These are phyloP conservation scores for Coprinopsis sp. DNA, from an alignment of 768 basidiomycete species.

Conservation along the genomic window DNA sequence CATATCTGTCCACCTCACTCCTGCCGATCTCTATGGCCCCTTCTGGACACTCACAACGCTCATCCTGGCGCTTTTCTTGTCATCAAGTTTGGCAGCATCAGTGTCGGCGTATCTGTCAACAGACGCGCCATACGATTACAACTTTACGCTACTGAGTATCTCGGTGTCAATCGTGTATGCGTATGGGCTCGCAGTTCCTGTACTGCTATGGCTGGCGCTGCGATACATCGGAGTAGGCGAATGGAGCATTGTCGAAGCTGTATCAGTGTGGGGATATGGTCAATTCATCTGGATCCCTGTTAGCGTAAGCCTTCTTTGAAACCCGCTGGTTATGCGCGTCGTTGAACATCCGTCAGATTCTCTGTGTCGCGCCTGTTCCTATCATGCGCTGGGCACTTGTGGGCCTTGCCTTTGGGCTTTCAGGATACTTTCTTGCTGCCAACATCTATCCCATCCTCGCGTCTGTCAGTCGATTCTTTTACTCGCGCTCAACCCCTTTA, in stretches of 20 bases:
- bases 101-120: constrained; percentile 82
- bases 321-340: not conserved
- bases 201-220: constrained; percentile 79
- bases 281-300: constrained; percentile 89
- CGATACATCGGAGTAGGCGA: constrained; percentile 85
- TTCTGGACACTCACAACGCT: constrained; percentile 98
- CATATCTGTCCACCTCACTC: constrained; percentile 57
- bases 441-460: constrained; percentile 91
- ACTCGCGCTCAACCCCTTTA: not conserved
- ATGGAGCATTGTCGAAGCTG: constrained; percentile 83
- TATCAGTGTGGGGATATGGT: constrained; percentile 77
- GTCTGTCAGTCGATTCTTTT: constrained; percentile 52
- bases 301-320: constrained; percentile 44
- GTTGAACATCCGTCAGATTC: constrained; percentile 41
- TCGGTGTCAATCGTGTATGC: constrained; percentile 82
- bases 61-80: constrained; percentile 88
- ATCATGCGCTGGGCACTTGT: constrained; percentile 81
- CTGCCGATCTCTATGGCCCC: constrained; percentile 81
- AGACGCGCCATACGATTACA: constrained; percentile 62
- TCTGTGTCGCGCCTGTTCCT: constrained; percentile 83
- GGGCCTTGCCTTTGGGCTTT: constrained; percentile 65
- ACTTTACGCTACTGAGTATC: constrained; percentile 81
- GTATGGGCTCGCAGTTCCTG: constrained; percentile 80
- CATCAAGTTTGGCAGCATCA: constrained; percentile 86
- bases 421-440: constrained; percentile 80